phyloP scores from a whole-genome alignment of 2,329 filamentous ascomycete species.

The Didymella arachidicola region DNA sequence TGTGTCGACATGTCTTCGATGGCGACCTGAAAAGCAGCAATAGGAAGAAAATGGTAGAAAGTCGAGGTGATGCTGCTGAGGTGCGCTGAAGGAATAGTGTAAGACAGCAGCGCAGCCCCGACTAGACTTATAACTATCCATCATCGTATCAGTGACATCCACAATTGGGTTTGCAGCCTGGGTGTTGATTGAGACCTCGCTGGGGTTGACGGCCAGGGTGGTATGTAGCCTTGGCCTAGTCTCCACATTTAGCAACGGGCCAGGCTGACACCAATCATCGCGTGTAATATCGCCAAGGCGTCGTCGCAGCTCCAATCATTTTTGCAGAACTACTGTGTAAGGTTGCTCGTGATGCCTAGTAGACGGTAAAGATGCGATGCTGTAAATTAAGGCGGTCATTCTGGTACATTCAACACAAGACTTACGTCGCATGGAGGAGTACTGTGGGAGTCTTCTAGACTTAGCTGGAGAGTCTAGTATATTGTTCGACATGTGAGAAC shows the following conservation, averaged over 20 bases:
- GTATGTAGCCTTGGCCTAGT: slow-evolving; percentile 12
- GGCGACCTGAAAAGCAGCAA: neutral
- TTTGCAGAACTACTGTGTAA: no score
- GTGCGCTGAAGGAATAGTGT: neutral
- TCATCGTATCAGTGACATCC: neutral
- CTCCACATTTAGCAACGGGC: neutral
- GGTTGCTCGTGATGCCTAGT: no score
- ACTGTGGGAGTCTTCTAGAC: no score
- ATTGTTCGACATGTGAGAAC: no score
- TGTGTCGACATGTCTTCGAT: slow-evolving; percentile 24
- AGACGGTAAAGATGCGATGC: no score
- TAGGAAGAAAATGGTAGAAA: neutral
- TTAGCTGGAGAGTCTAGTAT: no score
- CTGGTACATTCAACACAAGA: no score
- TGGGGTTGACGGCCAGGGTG: neutral
- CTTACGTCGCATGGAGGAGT: no score
- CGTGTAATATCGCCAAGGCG: neutral
- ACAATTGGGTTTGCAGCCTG: slow-evolving; percentile 4
- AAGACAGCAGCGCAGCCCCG: neutral
- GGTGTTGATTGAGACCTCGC: neutral
- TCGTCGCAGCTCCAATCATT: neutral
- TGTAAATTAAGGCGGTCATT: no score
- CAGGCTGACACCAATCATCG: slow-evolving; percentile 18
- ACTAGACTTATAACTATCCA: slow-evolving; percentile 7
- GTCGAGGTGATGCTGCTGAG: neutral